Evolutionary conservation across 352 stramenopile genomes (phyloP).

Genomic region (Peronosclerospora sorghi): DNA sequence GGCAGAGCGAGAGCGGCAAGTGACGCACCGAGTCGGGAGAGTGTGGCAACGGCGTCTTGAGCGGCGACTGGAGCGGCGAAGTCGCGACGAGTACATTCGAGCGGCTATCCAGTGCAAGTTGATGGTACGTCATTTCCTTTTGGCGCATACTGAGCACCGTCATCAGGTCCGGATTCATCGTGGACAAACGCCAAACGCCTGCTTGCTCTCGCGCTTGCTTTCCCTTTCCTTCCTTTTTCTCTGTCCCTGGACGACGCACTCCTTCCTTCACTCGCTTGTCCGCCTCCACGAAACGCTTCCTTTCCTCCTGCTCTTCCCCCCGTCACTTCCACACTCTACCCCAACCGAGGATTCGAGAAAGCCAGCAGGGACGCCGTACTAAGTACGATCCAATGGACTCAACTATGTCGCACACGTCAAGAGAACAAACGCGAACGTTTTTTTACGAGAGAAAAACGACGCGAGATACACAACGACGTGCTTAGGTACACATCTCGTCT

Average conservation of each 20-base stretch:
- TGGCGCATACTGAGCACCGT: slow-evolving; percentile 72
- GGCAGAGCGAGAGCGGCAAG: slow-evolving; percentile 22
- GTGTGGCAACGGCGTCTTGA: slow-evolving; percentile 10
- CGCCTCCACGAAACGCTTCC: background rate
- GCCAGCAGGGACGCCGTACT: no score
- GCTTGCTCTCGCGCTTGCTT: slow-evolving; percentile 3
- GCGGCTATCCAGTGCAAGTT: slow-evolving; percentile 28
- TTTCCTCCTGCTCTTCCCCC: slow-evolving; percentile 17
- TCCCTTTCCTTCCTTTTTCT: background rate
- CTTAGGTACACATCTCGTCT: no score
- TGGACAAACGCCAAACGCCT: slow-evolving; percentile 1
- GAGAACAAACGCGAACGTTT: no score
- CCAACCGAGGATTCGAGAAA: background rate
- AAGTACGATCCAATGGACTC: no score
- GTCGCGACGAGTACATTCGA: slow-evolving; percentile 7
- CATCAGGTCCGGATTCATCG: slow-evolving; percentile 52
- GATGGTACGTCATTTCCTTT: slow-evolving; percentile 75
- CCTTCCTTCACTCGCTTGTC: no score
- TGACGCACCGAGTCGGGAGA: slow-evolving; percentile 50
- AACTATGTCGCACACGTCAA: no score
- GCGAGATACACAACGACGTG: no score
- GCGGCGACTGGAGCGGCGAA: slow-evolving; percentile 17
- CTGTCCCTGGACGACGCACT: background rate
- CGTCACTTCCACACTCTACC: slow-evolving; percentile 34
- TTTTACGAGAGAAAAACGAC: no score